Evolutionary conservation across 1,139 yeast species (phyloP), one percentile per base, ranked within the genome.

Genomic region (Geotrichum bryndzae): DNA sequence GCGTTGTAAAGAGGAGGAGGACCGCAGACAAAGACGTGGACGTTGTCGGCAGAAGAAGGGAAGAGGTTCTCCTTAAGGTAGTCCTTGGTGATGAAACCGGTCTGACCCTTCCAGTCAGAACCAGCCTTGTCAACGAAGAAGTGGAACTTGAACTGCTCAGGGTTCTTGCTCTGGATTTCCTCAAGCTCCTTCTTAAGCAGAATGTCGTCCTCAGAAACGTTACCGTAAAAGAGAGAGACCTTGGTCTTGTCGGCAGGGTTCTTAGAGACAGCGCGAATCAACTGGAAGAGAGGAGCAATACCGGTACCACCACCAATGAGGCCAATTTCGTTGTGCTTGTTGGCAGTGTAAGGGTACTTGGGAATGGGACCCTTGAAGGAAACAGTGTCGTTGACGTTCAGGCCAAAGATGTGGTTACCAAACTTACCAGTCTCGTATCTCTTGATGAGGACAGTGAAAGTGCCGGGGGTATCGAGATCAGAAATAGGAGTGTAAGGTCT

Each of bases 271-370:
- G 67, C 68, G 64, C 70, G 70, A 67, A 90, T 76, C 74, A 94
- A 78, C 79, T 94, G 99, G 81, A 82, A 91, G 81, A 92, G 82
- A 66, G 98, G 99, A 35, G 97, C 90, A 77, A 94, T 90, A 77
- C 97, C 97, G 58, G 95, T 83, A 73, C 99, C 99, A 69, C 97
- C 99, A 68, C 97, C 98, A 70, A 94, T 81, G 79, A 94, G 82
- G 61, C 88, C 87, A 72, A 94, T 83, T 66, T 84, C 80, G 70
- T 88, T 83, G 77, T 84, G 94, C 78, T 86, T 83, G 81, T 92
- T 92, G 69, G 94, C 88, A 72, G 84, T 83, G 91, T 96, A 90
- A 74, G 87, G 85, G 90, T 95, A 92, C 82, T 94, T 94, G 70
- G 83, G 82, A 70, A 91, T 83, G 68, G 99, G 98, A 53, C 99